Percentiles rank a stretch among this genome's conserved stretches.
These are phyloP conservation scores for Debaryomyces robertsiae DNA, from an alignment of 1,139 yeast species.

Conservation along the genomic window DNA sequence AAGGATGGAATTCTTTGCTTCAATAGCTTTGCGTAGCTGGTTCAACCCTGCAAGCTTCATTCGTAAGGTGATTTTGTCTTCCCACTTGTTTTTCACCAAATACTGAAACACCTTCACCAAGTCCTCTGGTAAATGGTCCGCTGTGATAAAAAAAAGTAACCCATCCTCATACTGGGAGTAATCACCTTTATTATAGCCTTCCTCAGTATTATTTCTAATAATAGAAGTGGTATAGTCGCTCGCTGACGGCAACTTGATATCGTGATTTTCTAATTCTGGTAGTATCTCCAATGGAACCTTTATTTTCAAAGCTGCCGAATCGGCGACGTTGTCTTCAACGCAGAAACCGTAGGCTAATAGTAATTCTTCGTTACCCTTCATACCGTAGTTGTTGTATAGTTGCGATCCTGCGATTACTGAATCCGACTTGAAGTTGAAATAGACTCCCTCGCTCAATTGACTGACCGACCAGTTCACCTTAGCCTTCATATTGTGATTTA, in stretches of 20 bases:
- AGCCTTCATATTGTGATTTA: constrained; percentile 68
- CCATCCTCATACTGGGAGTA: constrained; percentile 37
- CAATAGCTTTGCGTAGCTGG: constrained; percentile 55
- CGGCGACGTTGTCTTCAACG: constrained; percentile 59
- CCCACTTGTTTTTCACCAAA: constrained; percentile 49
- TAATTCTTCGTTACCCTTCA: constrained; percentile 80
- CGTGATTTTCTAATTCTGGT: constrained; percentile 37
- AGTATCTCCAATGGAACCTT: constrained; percentile 45
- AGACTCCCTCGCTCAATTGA: constrained; percentile 18
- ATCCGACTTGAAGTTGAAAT: constrained; percentile 36
- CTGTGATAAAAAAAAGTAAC: constrained; percentile 43
- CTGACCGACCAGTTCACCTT: constrained; percentile 64
- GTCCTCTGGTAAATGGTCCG: constrained; percentile 44
- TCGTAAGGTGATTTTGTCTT: constrained; percentile 46
- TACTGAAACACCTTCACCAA: constrained; percentile 55
- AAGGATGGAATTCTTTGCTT: constrained; percentile 42
- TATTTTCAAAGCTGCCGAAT: constrained; percentile 60
- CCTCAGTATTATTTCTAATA: constrained; percentile 14
- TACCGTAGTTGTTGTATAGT: constrained; percentile 80
- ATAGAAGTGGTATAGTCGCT: constrained; percentile 51
- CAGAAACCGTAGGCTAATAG: constrained; percentile 71
- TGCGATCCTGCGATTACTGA: constrained; percentile 42
- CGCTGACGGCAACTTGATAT: constrained; percentile 48
- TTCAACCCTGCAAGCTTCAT: constrained; percentile 62
- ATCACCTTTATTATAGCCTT: constrained; percentile 10